Evolutionary conservation across 495 filamentous ascomycete species (phyloP).

Genomic region (Aspergillus affinis): DNA sequence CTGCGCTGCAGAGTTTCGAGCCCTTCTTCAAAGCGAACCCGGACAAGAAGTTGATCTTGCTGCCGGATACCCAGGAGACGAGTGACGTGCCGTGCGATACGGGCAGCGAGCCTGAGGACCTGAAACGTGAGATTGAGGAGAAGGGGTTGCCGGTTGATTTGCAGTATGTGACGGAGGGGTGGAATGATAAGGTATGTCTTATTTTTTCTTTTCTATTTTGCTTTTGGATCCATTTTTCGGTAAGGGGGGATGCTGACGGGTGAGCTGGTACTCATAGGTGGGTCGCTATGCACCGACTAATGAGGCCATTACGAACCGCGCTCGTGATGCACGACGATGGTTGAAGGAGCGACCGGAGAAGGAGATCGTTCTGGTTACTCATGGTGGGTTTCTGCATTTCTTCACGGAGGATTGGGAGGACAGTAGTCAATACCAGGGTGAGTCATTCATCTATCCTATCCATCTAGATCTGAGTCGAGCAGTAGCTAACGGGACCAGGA

Average conservation of each 20-base stretch:
- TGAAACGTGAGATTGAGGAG: conserved; percentile 64
- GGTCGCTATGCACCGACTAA: conserved; percentile 60
- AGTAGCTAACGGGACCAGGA: conserved; percentile 36
- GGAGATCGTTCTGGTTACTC: conserved; percentile 71
- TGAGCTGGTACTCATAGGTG: conserved; percentile 16
- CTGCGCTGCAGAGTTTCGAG: conserved; percentile 69
- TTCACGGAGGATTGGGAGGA: conserved; percentile 83
- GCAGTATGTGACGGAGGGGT: conserved; percentile 55
- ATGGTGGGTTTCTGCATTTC: conserved; percentile 72
- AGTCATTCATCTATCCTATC: conserved; percentile 13
- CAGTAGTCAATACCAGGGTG: conserved; percentile 53
- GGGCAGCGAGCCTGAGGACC: conserved; percentile 53
- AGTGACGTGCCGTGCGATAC: conserved; percentile 76
- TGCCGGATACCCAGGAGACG: conserved; percentile 83
- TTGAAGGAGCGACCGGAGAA: conserved; percentile 56
- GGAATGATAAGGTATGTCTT: conserved; percentile 64
- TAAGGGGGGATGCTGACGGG: background rate
- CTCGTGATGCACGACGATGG: conserved; percentile 64
- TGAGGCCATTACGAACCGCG: conserved; percentile 59
- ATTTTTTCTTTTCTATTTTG: no score
- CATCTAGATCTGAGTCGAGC: background rate
- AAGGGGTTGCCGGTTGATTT: conserved; percentile 62
- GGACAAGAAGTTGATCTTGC: conserved; percentile 58
- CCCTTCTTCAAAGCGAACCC: conserved; percentile 48
- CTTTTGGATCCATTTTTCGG: no score